These are phyloP conservation scores for Fusarium nelsonii DNA, from an alignment of 2,329 filamentous ascomycete species.

Conservation along the genomic window DNA sequence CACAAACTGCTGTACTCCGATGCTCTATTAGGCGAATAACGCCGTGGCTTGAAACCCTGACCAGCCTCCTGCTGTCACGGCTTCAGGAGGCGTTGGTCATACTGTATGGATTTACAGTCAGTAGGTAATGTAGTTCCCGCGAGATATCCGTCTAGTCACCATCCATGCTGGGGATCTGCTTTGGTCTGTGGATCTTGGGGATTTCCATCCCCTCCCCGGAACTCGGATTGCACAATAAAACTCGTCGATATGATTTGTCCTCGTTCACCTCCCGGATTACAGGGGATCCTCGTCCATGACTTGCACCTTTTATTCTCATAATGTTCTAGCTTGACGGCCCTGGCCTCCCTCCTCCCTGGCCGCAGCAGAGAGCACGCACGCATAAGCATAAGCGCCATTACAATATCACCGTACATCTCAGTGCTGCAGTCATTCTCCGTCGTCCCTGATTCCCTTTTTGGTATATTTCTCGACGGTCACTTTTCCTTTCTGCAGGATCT, in stretches of 20 bases:
- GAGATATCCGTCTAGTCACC: background rate
- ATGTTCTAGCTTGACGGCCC: slow-evolving; percentile 18
- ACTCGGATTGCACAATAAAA: slow-evolving; percentile 3
- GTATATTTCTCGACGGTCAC: slow-evolving; percentile 8
- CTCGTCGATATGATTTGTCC: slow-evolving; percentile 7
- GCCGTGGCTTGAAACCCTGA: slow-evolving; percentile 22
- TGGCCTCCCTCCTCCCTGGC: background rate
- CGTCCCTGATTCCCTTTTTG: slow-evolving; percentile 21
- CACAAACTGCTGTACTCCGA: slow-evolving; percentile 22
- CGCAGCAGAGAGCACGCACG: background rate
- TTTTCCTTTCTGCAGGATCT: slow-evolving; percentile 33
- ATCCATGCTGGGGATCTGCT: background rate
- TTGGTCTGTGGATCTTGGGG: background rate
- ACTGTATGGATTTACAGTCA: background rate
- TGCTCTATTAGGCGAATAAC: slow-evolving; percentile 18
- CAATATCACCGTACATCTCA: slow-evolving; percentile 21
- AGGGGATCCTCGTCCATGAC: slow-evolving; percentile 39
- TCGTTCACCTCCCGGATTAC: slow-evolving; percentile 10
- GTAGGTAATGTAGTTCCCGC: too few relatives aligned
- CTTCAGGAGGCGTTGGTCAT: slow-evolving; percentile 17
- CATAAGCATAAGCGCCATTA: slow-evolving; percentile 29
- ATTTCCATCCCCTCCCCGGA: slow-evolving; percentile 17
- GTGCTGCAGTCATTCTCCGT: background rate
- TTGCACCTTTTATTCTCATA: slow-evolving; percentile 22
- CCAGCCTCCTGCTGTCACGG: slow-evolving; percentile 25